Evolutionary conservation across 75 land plant species (phyloP).

Genomic region (Pseudotsuga menziesii): DNA sequence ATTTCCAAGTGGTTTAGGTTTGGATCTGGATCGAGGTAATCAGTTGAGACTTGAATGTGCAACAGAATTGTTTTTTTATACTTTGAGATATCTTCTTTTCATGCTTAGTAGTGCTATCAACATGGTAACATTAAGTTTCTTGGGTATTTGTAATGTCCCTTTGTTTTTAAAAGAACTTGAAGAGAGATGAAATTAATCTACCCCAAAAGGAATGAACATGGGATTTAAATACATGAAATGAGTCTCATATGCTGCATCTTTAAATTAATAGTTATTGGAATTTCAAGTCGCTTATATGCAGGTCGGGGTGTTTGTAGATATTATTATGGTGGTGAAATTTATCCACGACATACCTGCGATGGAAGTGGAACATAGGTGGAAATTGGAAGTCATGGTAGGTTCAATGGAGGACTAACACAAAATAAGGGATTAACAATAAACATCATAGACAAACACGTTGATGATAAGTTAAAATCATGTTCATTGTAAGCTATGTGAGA

Average conservation of each 20-base stretch:
- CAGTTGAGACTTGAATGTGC: background rate
- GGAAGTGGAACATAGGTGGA: background rate
- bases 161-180: background rate
- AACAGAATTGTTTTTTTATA: background rate
- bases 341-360: background rate
- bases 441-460: too few relatives aligned
- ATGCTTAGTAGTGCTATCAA: background rate
- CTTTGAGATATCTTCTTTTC: background rate
- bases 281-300: background rate
- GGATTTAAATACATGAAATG: background rate
- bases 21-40: slow-evolving; percentile 6
- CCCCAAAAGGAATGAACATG: background rate
- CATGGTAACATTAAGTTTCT: background rate
- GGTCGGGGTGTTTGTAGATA: background rate
- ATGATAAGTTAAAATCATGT: too few relatives aligned
- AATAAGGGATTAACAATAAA: too few relatives aligned
- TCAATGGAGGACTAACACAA: too few relatives aligned
- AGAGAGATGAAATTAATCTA: background rate
- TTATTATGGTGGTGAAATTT: background rate
- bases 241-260: background rate
- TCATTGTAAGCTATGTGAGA: too few relatives aligned
- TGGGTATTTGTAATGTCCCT: background rate
- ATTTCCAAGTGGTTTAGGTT: slow-evolving; percentile 9
- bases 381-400: too few relatives aligned
- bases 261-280: background rate